Base-by-base conservation (phyloP, 331 rosid species). In the Arachis monticola region DNA sequence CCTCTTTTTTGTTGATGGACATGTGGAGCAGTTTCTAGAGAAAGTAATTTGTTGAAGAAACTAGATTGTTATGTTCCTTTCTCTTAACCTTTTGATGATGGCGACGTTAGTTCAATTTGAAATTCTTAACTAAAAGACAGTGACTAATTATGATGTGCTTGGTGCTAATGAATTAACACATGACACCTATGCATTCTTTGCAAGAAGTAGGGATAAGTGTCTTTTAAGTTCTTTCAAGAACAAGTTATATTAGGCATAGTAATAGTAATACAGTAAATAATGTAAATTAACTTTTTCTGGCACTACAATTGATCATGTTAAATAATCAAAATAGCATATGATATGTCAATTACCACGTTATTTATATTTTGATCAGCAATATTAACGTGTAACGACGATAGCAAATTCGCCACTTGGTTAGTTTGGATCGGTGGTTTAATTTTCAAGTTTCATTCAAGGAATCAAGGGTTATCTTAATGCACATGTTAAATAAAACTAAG, bases 41-140 rank as follows among this genome's bases (percentile, higher is more conserved):
- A 42, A 61, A 70, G 35, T 35, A 51, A 51, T 38, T 41, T 51
- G 52, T 46, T 22, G 66, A 22, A 17, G 42, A 53, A 32, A 10
- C 40, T 35, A 35, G 40, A 35, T 22, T 35, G 40, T 6, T 52
- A 17, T 22, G 48, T 76, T 72, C 4, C 86, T 79, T 79, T 60
- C 44, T 76, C 61, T 70, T 64, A 55, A 83, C 67, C 79, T 71
- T 79, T 66, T 46, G 73, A 55, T 76, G 71, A 80, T 66, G 57
- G 63, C 51, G 55, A 76, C 74, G 59, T 76, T 35, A 35, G 40
- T 35, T 41, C 12, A 14, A 31, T 48, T 67, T 47, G 77, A 67
- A 79, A 76, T 38, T 74, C n/a, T 53, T 35, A 9, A 17, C 63
- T 50, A 40, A 66, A 66, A 64, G 57, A 47, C 58, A 31, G 9